These are phyloP conservation scores for Phytophthora gonapodyides DNA, from an alignment of 352 stramenopile genomes.

Conservation along the genomic window DNA sequence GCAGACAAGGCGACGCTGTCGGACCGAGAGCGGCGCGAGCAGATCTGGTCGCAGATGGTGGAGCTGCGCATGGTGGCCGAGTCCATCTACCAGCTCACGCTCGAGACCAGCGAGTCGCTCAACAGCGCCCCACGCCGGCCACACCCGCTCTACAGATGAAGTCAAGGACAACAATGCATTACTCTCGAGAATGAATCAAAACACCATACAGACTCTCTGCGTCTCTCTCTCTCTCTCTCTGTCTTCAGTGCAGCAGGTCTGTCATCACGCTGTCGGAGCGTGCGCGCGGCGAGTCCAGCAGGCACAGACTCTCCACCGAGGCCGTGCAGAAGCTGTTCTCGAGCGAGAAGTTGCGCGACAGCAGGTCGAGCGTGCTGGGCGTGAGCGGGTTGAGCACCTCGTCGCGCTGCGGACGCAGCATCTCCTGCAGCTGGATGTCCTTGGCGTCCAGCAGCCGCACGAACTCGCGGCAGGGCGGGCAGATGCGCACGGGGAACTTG, in stretches of 20 bases:
- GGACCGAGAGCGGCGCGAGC: conserved; percentile 31
- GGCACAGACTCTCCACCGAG: conserved; percentile 36
- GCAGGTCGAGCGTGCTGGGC: conserved; percentile 29
- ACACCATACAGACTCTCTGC: not conserved
- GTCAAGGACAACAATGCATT: not conserved
- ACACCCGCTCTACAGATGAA: no score
- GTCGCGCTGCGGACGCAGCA: conserved; percentile 21
- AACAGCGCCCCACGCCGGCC: conserved; percentile 8
- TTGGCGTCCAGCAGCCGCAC: conserved; percentile 32
- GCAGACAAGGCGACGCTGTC: conserved; percentile 19
- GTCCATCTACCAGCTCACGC: conserved; percentile 51
- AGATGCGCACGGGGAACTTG: conserved; percentile 34
- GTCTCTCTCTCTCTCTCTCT: no score
- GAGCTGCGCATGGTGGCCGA: conserved; percentile 49
- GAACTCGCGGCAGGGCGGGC: conserved; percentile 32
- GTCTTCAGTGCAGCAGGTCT: conserved; percentile 29
- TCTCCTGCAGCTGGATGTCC: conserved; percentile 37
- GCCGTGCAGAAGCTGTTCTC: conserved; percentile 39
- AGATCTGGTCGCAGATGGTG: conserved; percentile 54
- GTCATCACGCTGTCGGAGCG: conserved; percentile 36
- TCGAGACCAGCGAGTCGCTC: conserved; percentile 37
- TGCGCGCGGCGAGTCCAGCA: conserved; percentile 30
- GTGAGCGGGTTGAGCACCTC: conserved; percentile 33
- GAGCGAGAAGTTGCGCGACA: conserved; percentile 39
- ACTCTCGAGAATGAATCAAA: not conserved